Conservation (phyloP, 768 basidiomycete genomes). For the Termitomyces sp. region DNA sequence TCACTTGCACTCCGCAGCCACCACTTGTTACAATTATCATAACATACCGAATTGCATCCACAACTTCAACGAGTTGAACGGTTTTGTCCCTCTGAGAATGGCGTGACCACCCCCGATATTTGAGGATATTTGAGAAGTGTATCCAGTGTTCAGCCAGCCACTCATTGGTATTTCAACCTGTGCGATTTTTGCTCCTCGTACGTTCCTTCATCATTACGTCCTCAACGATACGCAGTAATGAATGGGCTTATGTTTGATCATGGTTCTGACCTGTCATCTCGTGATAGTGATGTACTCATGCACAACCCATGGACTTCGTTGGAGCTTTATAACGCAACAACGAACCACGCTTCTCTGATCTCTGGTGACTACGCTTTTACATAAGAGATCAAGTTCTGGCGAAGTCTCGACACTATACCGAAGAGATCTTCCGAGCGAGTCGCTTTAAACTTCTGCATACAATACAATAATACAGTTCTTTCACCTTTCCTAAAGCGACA, state of each 20-base stretch:
- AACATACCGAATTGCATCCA: slow-evolving; percentile 15
- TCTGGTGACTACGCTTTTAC: background rate
- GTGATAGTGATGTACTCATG: background rate
- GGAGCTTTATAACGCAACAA: background rate
- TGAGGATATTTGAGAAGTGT: too few species aligned
- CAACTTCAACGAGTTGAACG: background rate
- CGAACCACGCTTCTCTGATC: background rate
- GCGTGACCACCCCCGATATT: background rate
- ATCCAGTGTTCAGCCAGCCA: background rate
- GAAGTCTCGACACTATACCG: background rate
- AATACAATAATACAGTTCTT: slow-evolving; percentile 4
- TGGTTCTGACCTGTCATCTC: background rate
- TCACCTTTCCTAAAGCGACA: slow-evolving; percentile 8
- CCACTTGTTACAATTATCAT: slow-evolving; percentile 17
- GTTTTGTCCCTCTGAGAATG: background rate
- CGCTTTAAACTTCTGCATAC: background rate
- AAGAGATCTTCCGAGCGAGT: background rate
- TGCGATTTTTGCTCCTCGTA: background rate
- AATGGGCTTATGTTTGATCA: background rate
- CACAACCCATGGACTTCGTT: background rate
- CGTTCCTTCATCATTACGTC: background rate
- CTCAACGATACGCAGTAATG: background rate
- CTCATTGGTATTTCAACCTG: background rate
- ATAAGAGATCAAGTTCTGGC: background rate
- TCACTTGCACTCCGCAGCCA: slow-evolving; percentile 11